Base-by-base conservation (phyloP, 805 yeast species). In the Saccharomycopsis guyanensis region DNA sequence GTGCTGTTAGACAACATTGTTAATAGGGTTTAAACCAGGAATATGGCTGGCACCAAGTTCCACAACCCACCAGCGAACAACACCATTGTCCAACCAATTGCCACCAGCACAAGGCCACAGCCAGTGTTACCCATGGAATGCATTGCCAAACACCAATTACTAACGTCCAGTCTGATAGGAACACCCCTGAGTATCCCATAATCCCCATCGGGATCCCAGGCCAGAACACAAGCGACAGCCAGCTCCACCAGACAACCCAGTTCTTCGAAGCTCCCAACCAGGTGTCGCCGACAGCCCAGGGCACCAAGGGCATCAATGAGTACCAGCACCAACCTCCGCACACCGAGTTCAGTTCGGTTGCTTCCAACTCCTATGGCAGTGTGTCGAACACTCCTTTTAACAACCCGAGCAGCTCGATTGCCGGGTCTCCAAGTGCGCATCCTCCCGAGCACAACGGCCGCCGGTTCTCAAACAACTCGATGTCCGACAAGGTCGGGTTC, bases 351-450 rank as follows among this genome's bases (percentile, higher is more conserved):
- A 34, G 20, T 15, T 62, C 70, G 43, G 58, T 68, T 12, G 65
- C 73, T n/a, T 69, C 70, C 50, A 59, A 70, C 13, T 63, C 69
- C n/a, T 61, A 63, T 51, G 63, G 58, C 53, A 65, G 33, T n/a
- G 20, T 18, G 13, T 6, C 18, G n/a, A 40, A 40, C 33, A 16
- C 12, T 10, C 18, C 34, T 4, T 12, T n/a, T 20, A 40, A 32
- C n/a, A 40, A 40, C 13, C 22, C 23, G 27, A 42, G 19, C 16
- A 33, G 22, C 19, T 36, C 18, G 7, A 16, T 34, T 18, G 19
- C 42, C 63, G 46, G 67, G 64, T 50, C 63, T 58, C 58, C 68
- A 37, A 54, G 62, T 22, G 61, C 62, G 18, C 53, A 59, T 40
- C 63, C 65, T 20, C 62, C 46, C 12, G 38, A 38, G 8, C 25